phyloP scores from a whole-genome alignment of 176 grass and related monocot species.

The Leersia perrieri region DNA sequence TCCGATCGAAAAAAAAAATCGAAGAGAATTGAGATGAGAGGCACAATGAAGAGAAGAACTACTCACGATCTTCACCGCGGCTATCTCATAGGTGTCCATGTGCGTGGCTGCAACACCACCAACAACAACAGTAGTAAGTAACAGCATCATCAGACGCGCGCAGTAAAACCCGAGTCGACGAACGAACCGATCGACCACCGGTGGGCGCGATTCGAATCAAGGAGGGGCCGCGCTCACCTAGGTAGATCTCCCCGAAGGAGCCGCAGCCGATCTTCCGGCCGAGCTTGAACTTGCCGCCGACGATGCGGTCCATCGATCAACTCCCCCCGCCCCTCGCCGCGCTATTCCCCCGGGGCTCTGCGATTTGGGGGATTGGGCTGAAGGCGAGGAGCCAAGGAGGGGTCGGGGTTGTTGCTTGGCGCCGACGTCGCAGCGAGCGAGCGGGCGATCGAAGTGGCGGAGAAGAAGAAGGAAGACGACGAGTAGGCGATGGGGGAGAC shows the following conservation, averaged over 20 bases:
- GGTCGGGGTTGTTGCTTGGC: background rate
- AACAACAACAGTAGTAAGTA: no score
- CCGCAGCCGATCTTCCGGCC: constrained; percentile 92
- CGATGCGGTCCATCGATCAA: constrained; percentile 67
- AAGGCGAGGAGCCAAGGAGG: background rate
- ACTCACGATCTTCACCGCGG: constrained; percentile 95
- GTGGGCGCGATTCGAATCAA: no score
- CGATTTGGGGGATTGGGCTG: background rate
- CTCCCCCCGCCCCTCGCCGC: no score
- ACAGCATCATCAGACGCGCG: background rate
- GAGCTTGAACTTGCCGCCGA: constrained; percentile 83
- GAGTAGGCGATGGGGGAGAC: no score
- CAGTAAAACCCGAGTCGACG: background rate
- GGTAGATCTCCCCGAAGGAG: constrained; percentile 94
- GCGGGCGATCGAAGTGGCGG: no score
- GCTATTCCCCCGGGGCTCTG: no score
- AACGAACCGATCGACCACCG: background rate
- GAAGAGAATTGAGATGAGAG: background rate
- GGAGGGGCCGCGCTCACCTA: constrained; percentile 44
- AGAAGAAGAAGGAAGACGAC: no score
- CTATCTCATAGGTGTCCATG: constrained; percentile 93
- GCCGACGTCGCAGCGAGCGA: background rate
- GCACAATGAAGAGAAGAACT: background rate
- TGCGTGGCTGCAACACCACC: constrained; percentile 63
- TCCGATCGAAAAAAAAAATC: background rate